Conservation (phyloP, 192 early-diverging fungal species). For the Mortierella hygrophila region DNA sequence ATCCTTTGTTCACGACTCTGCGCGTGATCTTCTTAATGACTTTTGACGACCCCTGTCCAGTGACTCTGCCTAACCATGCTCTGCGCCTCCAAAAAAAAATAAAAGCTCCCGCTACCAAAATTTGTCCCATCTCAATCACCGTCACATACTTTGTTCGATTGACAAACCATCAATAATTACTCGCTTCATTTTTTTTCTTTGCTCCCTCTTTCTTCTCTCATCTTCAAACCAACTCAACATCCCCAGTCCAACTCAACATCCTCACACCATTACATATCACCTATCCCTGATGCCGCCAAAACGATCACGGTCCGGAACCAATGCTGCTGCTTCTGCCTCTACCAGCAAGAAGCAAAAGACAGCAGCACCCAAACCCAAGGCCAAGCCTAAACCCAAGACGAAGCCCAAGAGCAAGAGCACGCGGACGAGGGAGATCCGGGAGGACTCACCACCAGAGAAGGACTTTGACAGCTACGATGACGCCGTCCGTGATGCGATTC, state of each 20-base stretch:
- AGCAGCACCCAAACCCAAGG: not conserved
- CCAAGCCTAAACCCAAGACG: not conserved
- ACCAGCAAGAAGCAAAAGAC: not conserved
- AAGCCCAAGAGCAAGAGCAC: not conserved
- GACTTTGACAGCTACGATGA: conserved; percentile 51
- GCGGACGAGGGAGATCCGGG: conserved; percentile 22
- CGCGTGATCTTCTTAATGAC: not conserved
- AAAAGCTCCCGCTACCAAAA: not conserved
- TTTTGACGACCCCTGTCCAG: conserved; percentile 5
- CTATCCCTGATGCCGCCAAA: not conserved
- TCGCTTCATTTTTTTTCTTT: not conserved
- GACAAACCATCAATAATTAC: not conserved
- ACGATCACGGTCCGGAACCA: not conserved
- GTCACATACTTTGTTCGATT: not conserved
- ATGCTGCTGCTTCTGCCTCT: not conserved
- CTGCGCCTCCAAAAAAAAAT: not conserved
- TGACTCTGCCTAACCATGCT: not conserved
- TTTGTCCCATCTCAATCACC: not conserved
- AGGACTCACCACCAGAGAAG: conserved; percentile 18
- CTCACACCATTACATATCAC: too few species aligned
- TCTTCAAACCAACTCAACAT: not conserved
- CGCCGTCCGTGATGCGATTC: conserved; percentile 28
- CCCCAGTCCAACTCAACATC: not conserved
- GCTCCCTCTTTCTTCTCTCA: not conserved
- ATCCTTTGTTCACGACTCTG: not conserved